Percentiles rank a stretch among this genome's conserved stretches.
Evolutionary conservation across 2,329 filamentous ascomycete genomes (phyloP).

Genomic region (Pseudogymnoascus sp.): DNA sequence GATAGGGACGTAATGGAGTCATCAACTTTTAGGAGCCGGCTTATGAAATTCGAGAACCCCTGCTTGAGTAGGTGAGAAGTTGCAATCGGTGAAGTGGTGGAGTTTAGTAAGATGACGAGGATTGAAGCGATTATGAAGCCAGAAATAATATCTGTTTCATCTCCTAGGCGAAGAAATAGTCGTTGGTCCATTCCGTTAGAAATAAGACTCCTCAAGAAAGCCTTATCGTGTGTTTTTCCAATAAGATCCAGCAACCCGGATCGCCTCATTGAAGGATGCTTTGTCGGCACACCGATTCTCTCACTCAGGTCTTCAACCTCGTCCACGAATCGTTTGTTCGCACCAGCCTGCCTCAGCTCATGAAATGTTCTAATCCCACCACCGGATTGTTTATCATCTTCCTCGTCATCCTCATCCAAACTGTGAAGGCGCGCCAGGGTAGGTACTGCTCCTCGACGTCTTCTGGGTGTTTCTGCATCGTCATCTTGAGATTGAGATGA

Average conservation of each 20-base stretch:
- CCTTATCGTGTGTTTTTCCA: slow-evolving; percentile 51
- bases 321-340: slow-evolving; percentile 58
- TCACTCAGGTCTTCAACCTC: slow-evolving; percentile 58
- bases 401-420: slow-evolving; percentile 26
- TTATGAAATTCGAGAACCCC: slow-evolving; percentile 47
- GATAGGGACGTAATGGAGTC: slow-evolving; percentile 53
- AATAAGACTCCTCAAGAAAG: slow-evolving; percentile 62
- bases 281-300: slow-evolving; percentile 46
- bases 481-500: slow-evolving; percentile 13
- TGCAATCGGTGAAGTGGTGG: slow-evolving; percentile 52
- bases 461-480: slow-evolving; percentile 11
- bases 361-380: slow-evolving; percentile 53
- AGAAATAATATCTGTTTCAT: slow-evolving; percentile 52
- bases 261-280: slow-evolving; percentile 45
- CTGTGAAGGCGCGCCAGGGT: slow-evolving; percentile 21
- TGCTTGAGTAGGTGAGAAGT: slow-evolving; percentile 49
- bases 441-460: slow-evolving; percentile 23
- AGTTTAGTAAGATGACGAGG: slow-evolving; percentile 54
- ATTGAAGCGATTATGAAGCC: slow-evolving; percentile 58
- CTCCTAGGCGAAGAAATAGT: slow-evolving; percentile 54
- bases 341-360: slow-evolving; percentile 57
- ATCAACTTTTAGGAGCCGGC: slow-evolving; percentile 43
- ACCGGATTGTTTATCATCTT: slow-evolving; percentile 21
- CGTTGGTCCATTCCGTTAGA: slow-evolving; percentile 65
- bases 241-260: slow-evolving; percentile 53